These are phyloP conservation scores for Platismatia glauca DNA, from an alignment of 495 filamentous ascomycete genomes.

Conservation along the genomic window DNA sequence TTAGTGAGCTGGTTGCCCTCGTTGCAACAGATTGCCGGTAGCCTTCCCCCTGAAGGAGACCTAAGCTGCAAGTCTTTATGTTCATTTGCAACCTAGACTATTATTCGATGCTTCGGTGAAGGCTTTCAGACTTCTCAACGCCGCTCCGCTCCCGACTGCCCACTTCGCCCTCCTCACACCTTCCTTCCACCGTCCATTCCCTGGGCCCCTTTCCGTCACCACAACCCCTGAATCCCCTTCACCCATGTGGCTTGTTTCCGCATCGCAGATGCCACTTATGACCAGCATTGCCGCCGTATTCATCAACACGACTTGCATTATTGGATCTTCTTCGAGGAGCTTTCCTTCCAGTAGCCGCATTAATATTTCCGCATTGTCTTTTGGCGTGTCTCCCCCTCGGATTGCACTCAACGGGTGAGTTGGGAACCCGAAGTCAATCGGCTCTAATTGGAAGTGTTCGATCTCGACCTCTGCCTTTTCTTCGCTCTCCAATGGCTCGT, in stretches of 20 bases:
- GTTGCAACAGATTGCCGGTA: not conserved
- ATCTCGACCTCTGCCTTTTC: conserved; percentile 42
- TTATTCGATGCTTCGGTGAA: conserved; percentile 58
- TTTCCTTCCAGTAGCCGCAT: conserved; percentile 65
- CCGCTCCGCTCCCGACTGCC: conserved; percentile 72
- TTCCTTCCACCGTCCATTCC: conserved; percentile 84
- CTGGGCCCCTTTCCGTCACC: conserved; percentile 69
- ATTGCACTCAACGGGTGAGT: conserved; percentile 67
- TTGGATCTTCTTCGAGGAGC: conserved; percentile 64
- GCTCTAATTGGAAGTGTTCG: conserved; percentile 65
- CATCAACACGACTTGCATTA: conserved; percentile 86
- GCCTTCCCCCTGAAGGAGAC: not conserved
- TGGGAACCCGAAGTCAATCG: conserved; percentile 75
- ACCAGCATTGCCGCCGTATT: conserved; percentile 87
- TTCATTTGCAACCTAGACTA: not conserved
- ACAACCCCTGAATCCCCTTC: conserved; percentile 64
- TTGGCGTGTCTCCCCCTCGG: conserved; percentile 72
- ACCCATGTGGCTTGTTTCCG: conserved; percentile 66
- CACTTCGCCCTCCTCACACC: conserved; percentile 76
- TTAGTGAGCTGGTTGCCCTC: not conserved
- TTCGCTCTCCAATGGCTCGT: conserved; percentile 11
- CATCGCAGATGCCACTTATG: conserved; percentile 75
- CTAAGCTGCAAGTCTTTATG: not conserved
- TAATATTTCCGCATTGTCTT: conserved; percentile 78
- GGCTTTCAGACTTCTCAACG: conserved; percentile 59